Percentiles rank a stretch among this genome's conserved stretches.
These are phyloP conservation scores for Picochlorum sp. DNA, from an alignment of 139 green algal genomes.

Conservation along the genomic window DNA sequence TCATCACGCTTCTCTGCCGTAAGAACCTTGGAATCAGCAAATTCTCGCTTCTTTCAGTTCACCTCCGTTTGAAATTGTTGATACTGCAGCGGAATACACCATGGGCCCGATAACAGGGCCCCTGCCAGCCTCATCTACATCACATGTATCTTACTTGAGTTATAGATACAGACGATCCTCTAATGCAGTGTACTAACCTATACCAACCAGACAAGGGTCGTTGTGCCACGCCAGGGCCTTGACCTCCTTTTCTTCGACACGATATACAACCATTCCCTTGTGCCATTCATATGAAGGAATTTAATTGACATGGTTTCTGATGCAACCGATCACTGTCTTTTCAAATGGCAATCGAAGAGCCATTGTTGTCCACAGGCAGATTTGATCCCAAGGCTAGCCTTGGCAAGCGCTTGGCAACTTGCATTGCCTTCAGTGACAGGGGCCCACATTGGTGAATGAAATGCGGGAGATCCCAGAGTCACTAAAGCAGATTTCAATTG, in stretches of 20 bases:
- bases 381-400: no score
- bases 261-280: neutral
- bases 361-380: no score
- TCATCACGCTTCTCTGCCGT: conserved; percentile 51
- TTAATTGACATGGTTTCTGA: no score
- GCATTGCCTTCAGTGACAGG: no score
- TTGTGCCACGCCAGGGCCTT: conserved; percentile 28
- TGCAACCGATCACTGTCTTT: no score
- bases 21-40: conserved; percentile 76
- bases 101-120: conserved; percentile 85
- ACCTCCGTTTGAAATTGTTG: conserved; percentile 11
- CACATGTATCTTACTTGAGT: neutral
- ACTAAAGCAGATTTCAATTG: no score
- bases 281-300: neutral
- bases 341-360: no score
- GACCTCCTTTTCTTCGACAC: neutral
- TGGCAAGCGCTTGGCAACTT: no score
- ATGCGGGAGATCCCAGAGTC: no score
- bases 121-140: conserved; percentile 76
- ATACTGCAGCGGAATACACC: conserved; percentile 31
- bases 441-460: no score
- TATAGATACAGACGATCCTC: neutral
- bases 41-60: conserved; percentile 27
- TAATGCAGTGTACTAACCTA: conserved; percentile 34
- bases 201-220: conserved; percentile 55